Base-by-base conservation (phyloP, 2,329 filamentous ascomycete genomes). In the Rhinocladiella mackenziei region DNA sequence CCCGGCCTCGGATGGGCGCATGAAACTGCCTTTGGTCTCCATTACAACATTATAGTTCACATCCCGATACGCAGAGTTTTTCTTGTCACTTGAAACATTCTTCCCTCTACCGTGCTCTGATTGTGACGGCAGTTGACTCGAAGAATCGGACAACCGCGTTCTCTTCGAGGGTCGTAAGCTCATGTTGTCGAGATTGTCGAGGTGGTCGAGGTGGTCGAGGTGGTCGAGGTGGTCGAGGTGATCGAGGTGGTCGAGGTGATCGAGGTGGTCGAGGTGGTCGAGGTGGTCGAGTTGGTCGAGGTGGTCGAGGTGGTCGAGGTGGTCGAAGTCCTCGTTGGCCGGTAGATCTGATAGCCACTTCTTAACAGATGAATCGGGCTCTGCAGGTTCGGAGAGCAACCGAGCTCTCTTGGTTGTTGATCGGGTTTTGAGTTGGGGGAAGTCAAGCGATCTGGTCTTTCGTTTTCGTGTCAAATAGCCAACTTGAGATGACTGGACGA, bases 21-120 rank as follows among this genome's bases (percentile, higher is more conserved):
- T 52, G 23, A 45, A 52, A 42, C 45, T 49, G 32, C 37, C 42
- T 17, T 49, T 52, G 1, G 30, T 34, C 36, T 43, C 42, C 15
- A 50, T 35, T 5, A 47, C 43, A 9, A 45, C 35, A 4, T 25
- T 11, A 35, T 51, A 54, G 22, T 45, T 46, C 10, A 36, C 19
- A 18, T 39, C 48, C 32, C 32, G 30, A 19, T 51, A 50, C n/a
- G 39, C 35, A 2, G 33, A 31, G 20, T 48, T 46, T 26, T 47
- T 45, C 25, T 39, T 39, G 8, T 53, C 39, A 40, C 32, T 35
- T 38, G 43, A 47, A 23, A 43, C 32, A 17, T 39, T 35, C n/a
- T 32, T 26, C 10, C 32, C 39, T 9, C 44, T 35, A 18, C 31
- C 34, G 18, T 51, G 45, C 6, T 18, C 17, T n/a, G 37, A 42